phyloP scores from a whole-genome alignment of 139 green algal genomes.

The Yamagishiella unicocca region DNA sequence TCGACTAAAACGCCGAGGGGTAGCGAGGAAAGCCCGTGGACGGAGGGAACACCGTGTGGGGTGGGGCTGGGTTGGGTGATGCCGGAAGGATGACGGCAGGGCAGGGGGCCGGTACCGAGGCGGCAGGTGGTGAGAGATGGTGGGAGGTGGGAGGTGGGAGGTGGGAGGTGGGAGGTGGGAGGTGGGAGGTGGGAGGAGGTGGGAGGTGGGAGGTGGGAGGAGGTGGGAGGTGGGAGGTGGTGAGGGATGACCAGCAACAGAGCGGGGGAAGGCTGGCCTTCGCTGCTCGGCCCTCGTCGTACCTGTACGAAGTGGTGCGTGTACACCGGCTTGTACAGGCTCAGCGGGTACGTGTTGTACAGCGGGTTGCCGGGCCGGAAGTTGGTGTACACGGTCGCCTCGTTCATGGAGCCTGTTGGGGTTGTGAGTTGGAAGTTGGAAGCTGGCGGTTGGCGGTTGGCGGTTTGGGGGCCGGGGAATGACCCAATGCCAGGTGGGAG shows the following conservation, averaged over 20 bases:
- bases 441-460: too few relatives aligned
- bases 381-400: slow-evolving; percentile 41
- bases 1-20: too few relatives aligned
- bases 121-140: too few relatives aligned
- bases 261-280: not conserved
- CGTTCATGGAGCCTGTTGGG: slow-evolving; percentile 34
- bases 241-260: not conserved
- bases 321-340: slow-evolving; percentile 37
- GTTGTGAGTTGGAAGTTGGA: not conserved
- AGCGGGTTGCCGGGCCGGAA: slow-evolving; percentile 41
- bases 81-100: too few relatives aligned
- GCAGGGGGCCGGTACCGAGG: too few relatives aligned
- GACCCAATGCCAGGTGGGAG: not conserved
- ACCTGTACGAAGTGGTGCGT: slow-evolving; percentile 46
- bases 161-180: not conserved
- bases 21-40: too few relatives aligned
- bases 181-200: not conserved
- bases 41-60: too few relatives aligned
- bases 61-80: too few relatives aligned
- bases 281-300: not conserved
- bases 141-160: too few relatives aligned
- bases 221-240: not conserved
- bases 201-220: not conserved
- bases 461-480: not conserved
- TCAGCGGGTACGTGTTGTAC: slow-evolving; percentile 7